Evolutionary conservation across 768 basidiomycete genomes (phyloP), one percentile per base, ranked within the genome.

Genomic region (Trametes elegans): DNA sequence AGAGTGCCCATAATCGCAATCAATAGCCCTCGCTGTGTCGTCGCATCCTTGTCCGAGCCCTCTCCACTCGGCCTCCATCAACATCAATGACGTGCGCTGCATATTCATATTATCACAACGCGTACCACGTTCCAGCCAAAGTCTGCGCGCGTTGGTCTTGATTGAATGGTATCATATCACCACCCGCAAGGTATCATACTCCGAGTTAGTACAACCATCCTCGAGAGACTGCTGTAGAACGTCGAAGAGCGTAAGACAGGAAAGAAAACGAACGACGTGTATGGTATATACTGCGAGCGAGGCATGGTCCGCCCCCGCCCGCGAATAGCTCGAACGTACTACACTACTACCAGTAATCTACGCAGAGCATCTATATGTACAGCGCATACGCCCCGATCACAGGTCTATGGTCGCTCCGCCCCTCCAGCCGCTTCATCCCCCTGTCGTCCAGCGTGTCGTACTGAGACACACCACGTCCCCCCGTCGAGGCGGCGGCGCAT

Each of bases 391-490:
- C 80, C 51, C 88, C 88, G 57, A 90, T 82, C n/a, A 93, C 90
- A 0, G 91, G 91, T 32, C 91, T 73, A 66, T 94, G 91, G 68
- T 94, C 91, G 60, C 87, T 88, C 38, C 86, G 78, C 14, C 88
- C 91, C 67, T 88, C 86, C 50, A 95, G 68, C 53, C 79, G 75
- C 35, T 82, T 77, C 87, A 95, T 93, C 7, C 74, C 81, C 27
- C 76, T 74, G 65, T 95, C 90, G 58, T 88, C 83, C 18, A 93
- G 75, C 13, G 87, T 89, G 58, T 80, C 71, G 65, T 95, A 95
- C 38, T 71, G 3, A 93, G 66, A 63, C 89, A 90, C 7, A 84
- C 70, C 2, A 95, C 76, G 41, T 93, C 89, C 2, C 92, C 92
- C 59, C 74, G 82, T 31, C 73, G 64, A 38, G 76, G 79, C 0